phyloP scores from a whole-genome alignment of 495 filamentous ascomycete genomes.

The Aspergillus haitiensis region DNA sequence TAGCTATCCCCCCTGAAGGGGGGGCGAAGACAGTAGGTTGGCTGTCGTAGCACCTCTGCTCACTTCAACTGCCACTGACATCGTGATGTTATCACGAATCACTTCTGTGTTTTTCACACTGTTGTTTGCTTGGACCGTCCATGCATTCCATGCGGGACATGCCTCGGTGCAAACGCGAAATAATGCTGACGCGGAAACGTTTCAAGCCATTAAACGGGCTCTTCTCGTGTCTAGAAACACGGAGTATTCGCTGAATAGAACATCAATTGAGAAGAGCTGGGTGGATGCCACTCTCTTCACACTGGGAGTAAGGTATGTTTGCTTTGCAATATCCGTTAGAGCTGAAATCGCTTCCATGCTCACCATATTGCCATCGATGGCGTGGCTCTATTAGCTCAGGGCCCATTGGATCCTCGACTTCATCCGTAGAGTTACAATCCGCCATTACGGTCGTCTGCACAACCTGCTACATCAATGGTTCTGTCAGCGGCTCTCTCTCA shows the following conservation, averaged over 20 bases:
- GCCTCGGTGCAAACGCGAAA: not conserved
- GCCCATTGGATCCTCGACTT: not conserved
- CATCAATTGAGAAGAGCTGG: constrained; percentile 3
- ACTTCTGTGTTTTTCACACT: no score
- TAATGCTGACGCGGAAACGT: constrained; percentile 1
- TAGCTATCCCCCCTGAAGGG: no score
- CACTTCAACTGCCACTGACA: no score
- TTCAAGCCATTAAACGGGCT: constrained; percentile 3
- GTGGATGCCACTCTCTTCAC: constrained; percentile 3
- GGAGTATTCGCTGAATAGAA: not conserved
- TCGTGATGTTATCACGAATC: no score
- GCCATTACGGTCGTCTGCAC: constrained; percentile 7
- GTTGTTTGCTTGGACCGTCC: not conserved
- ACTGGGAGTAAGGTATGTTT: constrained; percentile 4
- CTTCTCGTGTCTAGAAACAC: not conserved
- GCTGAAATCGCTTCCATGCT: not conserved
- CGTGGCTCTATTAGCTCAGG: not conserved
- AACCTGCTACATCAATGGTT: constrained; percentile 11
- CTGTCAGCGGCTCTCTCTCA: constrained; percentile 1
- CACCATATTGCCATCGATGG: not conserved
- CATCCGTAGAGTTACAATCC: not conserved
- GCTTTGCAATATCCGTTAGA: not conserved
- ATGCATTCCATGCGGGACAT: constrained; percentile 3
- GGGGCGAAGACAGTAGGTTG: no score
- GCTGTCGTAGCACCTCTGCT: no score